Evolutionary conservation across 768 basidiomycete genomes (phyloP).

Genomic region (Hortiboletus flavorubellus): DNA sequence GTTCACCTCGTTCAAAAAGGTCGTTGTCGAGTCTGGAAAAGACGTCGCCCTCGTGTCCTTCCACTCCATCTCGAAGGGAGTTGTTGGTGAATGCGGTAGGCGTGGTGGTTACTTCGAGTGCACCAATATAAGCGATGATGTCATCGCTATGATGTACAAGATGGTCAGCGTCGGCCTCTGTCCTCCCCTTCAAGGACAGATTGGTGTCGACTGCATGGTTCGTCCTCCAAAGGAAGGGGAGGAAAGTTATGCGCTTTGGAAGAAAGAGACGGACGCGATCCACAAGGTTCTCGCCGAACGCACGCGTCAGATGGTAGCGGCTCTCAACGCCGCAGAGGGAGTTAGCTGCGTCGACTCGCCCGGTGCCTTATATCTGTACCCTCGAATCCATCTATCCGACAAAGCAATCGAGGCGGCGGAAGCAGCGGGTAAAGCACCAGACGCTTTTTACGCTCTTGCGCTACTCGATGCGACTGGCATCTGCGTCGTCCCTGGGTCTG

Average conservation of each 20-base stretch:
- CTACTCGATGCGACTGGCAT: constrained; percentile 89
- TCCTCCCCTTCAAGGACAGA: constrained; percentile 86
- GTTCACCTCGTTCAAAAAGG: constrained; percentile 93
- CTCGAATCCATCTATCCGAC: constrained; percentile 69
- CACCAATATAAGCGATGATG: constrained; percentile 72
- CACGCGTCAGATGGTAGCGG: constrained; percentile 66
- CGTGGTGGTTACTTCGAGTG: constrained; percentile 96
- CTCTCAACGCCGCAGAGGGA: constrained; percentile 83
- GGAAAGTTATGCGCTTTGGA: constrained; percentile 75
- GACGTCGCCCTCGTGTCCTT: constrained; percentile 84
- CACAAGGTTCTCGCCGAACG: constrained; percentile 71
- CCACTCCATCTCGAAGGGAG: constrained; percentile 97
- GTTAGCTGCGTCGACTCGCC: constrained; percentile 87
- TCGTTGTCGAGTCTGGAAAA: constrained; percentile 61
- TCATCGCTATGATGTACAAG: constrained; percentile 90
- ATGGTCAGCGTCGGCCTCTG: constrained; percentile 91
- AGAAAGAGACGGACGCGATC: constrained; percentile 77
- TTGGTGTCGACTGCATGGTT: constrained; percentile 94
- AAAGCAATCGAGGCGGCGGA: constrained; percentile 73
- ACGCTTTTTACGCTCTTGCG: constrained; percentile 83
- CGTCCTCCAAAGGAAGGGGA: constrained; percentile 78
- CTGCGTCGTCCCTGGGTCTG: constrained; percentile 89
- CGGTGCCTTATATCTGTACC: constrained; percentile 93
- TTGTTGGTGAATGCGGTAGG: constrained; percentile 94
- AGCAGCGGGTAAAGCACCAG: constrained; percentile 72